Base-by-base conservation (phyloP, 2,329 filamentous ascomycete species). In the Reticulascus tulasneorum region DNA sequence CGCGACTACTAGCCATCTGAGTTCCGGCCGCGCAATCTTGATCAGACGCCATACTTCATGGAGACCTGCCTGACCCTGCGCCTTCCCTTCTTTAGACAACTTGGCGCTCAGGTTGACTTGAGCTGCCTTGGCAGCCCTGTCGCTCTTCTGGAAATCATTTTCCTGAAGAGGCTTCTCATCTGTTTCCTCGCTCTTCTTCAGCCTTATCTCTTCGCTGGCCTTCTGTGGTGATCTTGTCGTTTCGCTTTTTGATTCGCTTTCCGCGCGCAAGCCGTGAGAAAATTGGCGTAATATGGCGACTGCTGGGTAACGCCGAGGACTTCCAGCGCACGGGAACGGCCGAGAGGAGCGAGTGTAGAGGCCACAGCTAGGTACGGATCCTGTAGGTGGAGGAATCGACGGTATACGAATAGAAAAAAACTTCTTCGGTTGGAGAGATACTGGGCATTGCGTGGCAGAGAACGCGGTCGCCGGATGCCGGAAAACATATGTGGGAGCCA, bases 91-190 rank as follows among this genome's bases (percentile, higher is more conserved):
- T 56, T 90, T 95, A 29, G 86, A 88, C 32, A 98, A 69, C 47
- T 86, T 86, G 11, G 93, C 93, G 45, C 83, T 82, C 50, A 97
- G 69, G 57, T 98, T 94, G 49, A 98, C 73, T 54, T 97, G 84
- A 3, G 90, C 85, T 9, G 90, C 93, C 52, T 88, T 82, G 10
- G 82, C 77, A 22, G 90, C 93, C 60, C 84, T 91, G 57, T 94
- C 91, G 40, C 86, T 90, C 50, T 82, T 75, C 35, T 77, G 68
- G 29, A 78, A 76, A 12, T 66, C 62, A 20, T 62, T 39, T 31
- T 60, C 49, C 29, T 73, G 63, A 32, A 65, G n/a, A n/a, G n/a
- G n/a, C n/a, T n/a, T n/a, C n/a, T n/a, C n/a, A n/a, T 9, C 12
- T 5, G 18, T 12, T 8, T 71, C 61, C 43, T 67, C 62, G 32